A percentile compares a stretch with the other conserved stretches of the same genome.
These are phyloP conservation scores for Rossbeevera mucosa DNA, from an alignment of 768 basidiomycete genomes.

Conservation along the genomic window DNA sequence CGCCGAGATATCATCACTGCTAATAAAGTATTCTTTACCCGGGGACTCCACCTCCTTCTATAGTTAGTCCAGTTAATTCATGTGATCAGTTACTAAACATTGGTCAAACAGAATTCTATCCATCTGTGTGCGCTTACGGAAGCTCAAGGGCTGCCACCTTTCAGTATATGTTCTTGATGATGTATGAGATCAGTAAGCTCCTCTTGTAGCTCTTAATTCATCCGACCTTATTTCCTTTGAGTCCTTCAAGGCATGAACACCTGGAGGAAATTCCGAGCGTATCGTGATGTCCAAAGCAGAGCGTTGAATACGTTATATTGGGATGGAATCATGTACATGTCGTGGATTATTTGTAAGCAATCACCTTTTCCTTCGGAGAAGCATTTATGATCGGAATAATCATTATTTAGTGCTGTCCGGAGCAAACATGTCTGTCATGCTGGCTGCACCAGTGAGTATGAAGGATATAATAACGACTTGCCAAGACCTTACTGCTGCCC, in stretches of 20 bases:
- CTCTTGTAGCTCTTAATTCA: background rate
- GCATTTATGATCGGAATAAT: background rate
- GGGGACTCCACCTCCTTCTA: slow-evolving; percentile 16
- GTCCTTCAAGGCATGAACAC: slow-evolving; percentile 24
- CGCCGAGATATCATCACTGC: slow-evolving; percentile 7
- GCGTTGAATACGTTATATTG: slow-evolving; percentile 21
- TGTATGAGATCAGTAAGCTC: slow-evolving; percentile 22
- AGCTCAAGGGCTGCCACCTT: slow-evolving; percentile 13
- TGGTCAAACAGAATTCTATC: slow-evolving; percentile 13
- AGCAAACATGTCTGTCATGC: slow-evolving; percentile 13
- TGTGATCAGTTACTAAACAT: background rate
- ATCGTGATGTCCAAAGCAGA: slow-evolving; percentile 16
- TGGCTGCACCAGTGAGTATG: slow-evolving; percentile 19
- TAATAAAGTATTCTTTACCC: slow-evolving; percentile 11
- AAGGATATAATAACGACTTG: no score
- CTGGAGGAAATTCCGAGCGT: slow-evolving; percentile 22
- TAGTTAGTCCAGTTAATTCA: slow-evolving; percentile 11
- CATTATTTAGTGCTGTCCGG: slow-evolving; percentile 9
- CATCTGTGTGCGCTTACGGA: slow-evolving; percentile 14
- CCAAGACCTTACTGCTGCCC: background rate
- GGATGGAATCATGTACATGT: slow-evolving; percentile 28
- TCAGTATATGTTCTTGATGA: slow-evolving; percentile 15
- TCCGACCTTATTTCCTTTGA: background rate
- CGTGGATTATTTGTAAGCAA: slow-evolving; percentile 17
- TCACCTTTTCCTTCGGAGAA: background rate